Evolutionary conservation across 2,329 filamentous ascomycete species (phyloP), one percentile per base, ranked within the genome.

Genomic region (Zarea fungicola): DNA sequence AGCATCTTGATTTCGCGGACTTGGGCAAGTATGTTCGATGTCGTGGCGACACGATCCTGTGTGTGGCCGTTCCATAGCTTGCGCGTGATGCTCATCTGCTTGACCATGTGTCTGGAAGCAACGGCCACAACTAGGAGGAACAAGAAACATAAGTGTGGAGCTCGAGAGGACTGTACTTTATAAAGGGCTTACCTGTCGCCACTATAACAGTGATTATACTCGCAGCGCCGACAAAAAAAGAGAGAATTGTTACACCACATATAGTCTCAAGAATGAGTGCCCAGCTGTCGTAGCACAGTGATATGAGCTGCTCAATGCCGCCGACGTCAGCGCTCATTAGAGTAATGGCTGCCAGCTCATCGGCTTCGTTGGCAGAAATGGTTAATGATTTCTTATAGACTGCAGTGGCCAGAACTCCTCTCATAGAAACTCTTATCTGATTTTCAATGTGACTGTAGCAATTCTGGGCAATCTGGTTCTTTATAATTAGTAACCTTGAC

Each of bases 11-110:
- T 37, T 13, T 42, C 39, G 14, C 37, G 42, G 2, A 49, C 31
- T 19, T 49, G 46, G 3, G 46, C 46, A 4, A 49, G 16, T 4
- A 49, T 49, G 11, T 49, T 49, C n/a, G 46, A 42, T 7, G 46
- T 49, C 14, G 39, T 32, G 16, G 46, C 46, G 14, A 42, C 31
- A 5, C 46, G 46, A 1, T 42, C 26, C 8, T 28, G 29, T 3
- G 43, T 49, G 7, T 42, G 31, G 14, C 43, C 46, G 19, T 49
- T 49, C 39, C 46, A 43, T 22, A 5, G 8, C 19, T 36, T 42
- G 6, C 46, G n/a, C 6, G 31, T 22, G 5, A 16, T 8, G 3
- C 21, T 18, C 23, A 43, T 42, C 5, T 14, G n/a, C n/a, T 21
- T 37, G 4, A 23, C 23, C 16, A 49, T 36, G 3, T 29, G 21